Base-by-base conservation (phyloP, 2,329 filamentous ascomycete genomes). In the Microascus cirrosus region DNA sequence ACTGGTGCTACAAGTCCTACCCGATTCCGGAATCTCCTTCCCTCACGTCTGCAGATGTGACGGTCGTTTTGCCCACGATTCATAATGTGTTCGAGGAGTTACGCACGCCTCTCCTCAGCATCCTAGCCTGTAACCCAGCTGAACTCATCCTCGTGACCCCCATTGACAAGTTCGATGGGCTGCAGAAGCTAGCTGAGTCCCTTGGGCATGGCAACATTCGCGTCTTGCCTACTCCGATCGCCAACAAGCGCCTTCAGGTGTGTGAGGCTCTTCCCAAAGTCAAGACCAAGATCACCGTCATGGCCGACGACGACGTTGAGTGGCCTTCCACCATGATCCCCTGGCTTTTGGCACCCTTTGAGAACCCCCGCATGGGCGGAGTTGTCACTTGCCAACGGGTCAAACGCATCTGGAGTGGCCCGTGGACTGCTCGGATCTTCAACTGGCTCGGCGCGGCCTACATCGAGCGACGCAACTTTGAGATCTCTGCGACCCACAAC, bases 181-280 rank as follows among this genome's bases (percentile, higher is more conserved):
- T 93, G 22, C 74, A 86, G 66, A 75, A 77, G 62, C 84, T 94
- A 70, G 84, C 82, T 22, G 79, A 82, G 61, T 83, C 84, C 25
- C 71, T 87, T 39, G 69, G 69, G 51, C 73, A 75, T 59, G 79
- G 82, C 59, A 84, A 82, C 62, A 84, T 96, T 63, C 81, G 84
- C 58, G 85, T 95, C 51, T 78, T 93, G 63, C 86, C 82, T 62
- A 89, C 91, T 34, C 79, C 82, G 60, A 92, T 96, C 68, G 91
- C 93, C 64, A 97, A 97, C 76, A 97, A 97, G 77, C 87, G 93
- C 58, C 84, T 93, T 22, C 93, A 97, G 71, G 91, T 97, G 68
- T 95, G 90, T 70, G 83, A 90, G 68, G 93, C 91, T 3, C 89
- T 97, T 54, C 91, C 92, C 22, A 82, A 90, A 63, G 90, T 96